These are phyloP conservation scores for Mariannaea sp. DNA, from an alignment of 2,329 filamentous ascomycete species.

Conservation along the genomic window DNA sequence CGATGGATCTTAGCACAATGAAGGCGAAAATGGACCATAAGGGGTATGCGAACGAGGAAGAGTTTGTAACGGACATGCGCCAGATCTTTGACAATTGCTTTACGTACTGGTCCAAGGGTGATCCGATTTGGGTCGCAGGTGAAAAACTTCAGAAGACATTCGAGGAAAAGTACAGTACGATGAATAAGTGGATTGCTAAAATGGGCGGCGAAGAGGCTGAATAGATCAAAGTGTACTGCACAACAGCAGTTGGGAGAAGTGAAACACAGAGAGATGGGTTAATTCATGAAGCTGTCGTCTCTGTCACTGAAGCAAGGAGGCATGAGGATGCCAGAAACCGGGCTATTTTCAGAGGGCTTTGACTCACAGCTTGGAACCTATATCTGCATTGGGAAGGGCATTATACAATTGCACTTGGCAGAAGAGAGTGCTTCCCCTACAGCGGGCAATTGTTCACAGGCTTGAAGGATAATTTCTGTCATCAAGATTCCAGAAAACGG, in stretches of 20 bases:
- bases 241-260: not conserved
- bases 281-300: no score
- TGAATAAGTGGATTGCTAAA: constrained; percentile 65
- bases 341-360: no score
- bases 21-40: constrained; percentile 62
- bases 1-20: constrained; percentile 66
- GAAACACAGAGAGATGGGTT: not conserved
- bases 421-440: no score
- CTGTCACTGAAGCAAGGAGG: no score
- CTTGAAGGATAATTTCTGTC: no score
- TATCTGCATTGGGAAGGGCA: no score
- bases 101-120: constrained; percentile 63
- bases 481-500: no score
- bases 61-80: constrained; percentile 62
- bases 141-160: constrained; percentile 62
- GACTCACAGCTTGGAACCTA: no score
- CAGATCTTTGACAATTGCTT: constrained; percentile 69
- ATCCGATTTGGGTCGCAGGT: constrained; percentile 60
- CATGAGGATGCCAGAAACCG: no score
- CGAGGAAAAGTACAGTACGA: constrained; percentile 63
- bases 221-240: constrained; percentile 16
- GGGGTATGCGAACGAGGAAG: constrained; percentile 56
- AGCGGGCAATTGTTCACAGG: no score
- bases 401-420: no score
- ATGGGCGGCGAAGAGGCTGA: constrained; percentile 48